Evolutionary conservation across 1,284 basidiomycete species (phyloP), one percentile per base, ranked within the genome.

Genomic region (Athelia psychrophila): DNA sequence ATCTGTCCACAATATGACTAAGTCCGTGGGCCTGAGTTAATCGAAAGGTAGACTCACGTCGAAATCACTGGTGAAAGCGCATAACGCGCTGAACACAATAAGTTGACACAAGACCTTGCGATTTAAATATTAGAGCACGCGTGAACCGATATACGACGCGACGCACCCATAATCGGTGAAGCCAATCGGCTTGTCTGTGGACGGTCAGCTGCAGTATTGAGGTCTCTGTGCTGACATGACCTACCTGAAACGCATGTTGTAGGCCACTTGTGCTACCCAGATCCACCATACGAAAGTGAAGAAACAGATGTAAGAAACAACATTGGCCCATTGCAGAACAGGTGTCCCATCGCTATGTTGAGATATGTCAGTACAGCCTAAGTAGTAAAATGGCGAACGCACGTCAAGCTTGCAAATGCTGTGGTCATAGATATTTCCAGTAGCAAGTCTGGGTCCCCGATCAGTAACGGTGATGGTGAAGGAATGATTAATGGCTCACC

Each of bases 101-200:
- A 42, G 38, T 22, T 42, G 38, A 9, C 5, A 9, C n/a, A 42
- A 42, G n/a, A 42, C 38, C 38, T 42, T n/a, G 16, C 20, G n/a
- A 42, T 30, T 5, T 30, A 13, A 30, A 30, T 5, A 6, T 30
- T 30, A 30, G 27, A 30, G 27, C 27, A 13, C 6, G 13, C 13
- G 13, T 30, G 27, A 30, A 13, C 13, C 13, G 13, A 13, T 30
- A 30, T n/a, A 30, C 27, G 27, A 30, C 13, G 27, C 6, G 27
- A 30, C 38, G n/a, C n/a, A 42, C 38, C 38, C 38, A 42, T 42
- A 42, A 9, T 22, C 38, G 16, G n/a, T 42, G 38, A 9, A 42
- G 20, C 16, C 16, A n/a, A 22, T 42, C 38, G 9, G 38, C 38
- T 22, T 42, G 38, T 18, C 38, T 49, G 44, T 56, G 57, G 49